phyloP scores from a whole-genome alignment of 2,329 filamentous ascomycete species.

The Cryphonectria carpinicola region DNA sequence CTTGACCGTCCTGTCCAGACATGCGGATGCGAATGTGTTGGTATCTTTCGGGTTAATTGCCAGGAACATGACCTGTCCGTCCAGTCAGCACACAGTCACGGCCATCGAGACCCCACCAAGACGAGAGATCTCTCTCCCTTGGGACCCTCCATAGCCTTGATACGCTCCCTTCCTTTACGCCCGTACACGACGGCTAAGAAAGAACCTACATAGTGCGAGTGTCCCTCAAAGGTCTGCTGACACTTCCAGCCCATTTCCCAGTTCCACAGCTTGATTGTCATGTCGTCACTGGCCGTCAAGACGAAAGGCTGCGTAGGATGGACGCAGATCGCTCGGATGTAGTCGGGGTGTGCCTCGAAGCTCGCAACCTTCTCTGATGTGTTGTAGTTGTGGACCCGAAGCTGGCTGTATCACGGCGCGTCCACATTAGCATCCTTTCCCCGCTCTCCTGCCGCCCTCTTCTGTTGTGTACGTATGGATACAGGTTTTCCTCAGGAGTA shows the following conservation, averaged over 20 bases:
- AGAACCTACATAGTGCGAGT: conserved; percentile 72
- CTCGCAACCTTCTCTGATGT: conserved; percentile 97
- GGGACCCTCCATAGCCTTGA: not conserved
- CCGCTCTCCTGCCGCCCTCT: conserved; percentile 36
- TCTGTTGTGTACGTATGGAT: conserved; percentile 19
- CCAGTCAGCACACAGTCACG: not conserved
- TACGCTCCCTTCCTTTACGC: not conserved
- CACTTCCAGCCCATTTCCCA: conserved; percentile 99
- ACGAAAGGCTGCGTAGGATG: conserved; percentile 96
- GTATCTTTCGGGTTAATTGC: conserved; percentile 98
- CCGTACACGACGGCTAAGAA: not conserved
- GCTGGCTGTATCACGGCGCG: conserved; percentile 70
- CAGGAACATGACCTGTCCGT: conserved; percentile 76
- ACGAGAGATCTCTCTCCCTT: no score
- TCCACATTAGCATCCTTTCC: conserved; percentile 13
- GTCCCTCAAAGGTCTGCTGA: conserved; percentile 73
- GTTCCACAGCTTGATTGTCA: conserved; percentile 98
- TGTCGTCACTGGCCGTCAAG: conserved; percentile 94
- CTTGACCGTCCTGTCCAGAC: conserved; percentile 94
- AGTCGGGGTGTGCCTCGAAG: conserved; percentile 97
- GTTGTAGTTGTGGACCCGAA: conserved; percentile 98
- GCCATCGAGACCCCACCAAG: conserved; percentile 10
- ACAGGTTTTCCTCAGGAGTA: conserved; percentile 40
- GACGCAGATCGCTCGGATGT: conserved; percentile 94
- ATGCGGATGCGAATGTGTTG: conserved; percentile 89